phyloP scores from a whole-genome alignment of 768 basidiomycete genomes.

The Russula sp. region DNA sequence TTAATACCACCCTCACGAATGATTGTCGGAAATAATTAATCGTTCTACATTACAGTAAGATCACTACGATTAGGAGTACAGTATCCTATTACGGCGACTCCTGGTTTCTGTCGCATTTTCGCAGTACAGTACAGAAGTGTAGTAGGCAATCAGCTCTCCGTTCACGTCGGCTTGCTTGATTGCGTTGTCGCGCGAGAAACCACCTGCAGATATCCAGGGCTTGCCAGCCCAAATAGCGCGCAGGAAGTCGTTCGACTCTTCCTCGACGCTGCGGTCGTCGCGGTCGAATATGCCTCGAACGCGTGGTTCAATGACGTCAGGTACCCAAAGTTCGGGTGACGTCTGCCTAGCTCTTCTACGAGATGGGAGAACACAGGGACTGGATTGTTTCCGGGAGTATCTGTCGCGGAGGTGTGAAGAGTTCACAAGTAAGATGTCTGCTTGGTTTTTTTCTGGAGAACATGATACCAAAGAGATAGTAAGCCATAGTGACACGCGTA shows the following conservation, averaged over 20 bases:
- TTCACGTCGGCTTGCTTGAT: constrained; percentile 39
- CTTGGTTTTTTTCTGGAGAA: no score
- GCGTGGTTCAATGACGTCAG: constrained; percentile 39
- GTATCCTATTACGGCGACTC: no score
- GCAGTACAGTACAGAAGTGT: no score
- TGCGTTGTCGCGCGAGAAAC: constrained; percentile 44
- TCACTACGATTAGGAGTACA: no score
- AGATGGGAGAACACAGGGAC: constrained; percentile 54
- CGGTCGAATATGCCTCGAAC: constrained; percentile 12
- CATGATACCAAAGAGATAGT: constrained; percentile 8
- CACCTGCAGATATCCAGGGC: constrained; percentile 45
- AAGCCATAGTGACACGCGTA: constrained; percentile 42
- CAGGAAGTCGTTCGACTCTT: constrained; percentile 45
- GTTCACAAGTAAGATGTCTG: not conserved
- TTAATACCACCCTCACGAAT: not conserved
- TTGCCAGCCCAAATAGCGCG: constrained; percentile 46
- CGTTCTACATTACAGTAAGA: no score
- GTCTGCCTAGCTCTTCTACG: constrained; percentile 40
- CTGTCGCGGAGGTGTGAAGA: constrained; percentile 6
- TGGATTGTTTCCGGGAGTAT: constrained; percentile 54
- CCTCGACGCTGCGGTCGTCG: not conserved
- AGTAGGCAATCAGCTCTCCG: constrained; percentile 39
- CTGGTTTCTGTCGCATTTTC: no score
- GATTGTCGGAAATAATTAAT: no score
- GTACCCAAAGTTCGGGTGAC: constrained; percentile 45